A percentile compares a stretch with the other conserved stretches of the same genome.
phyloP scores from a whole-genome alignment of 306 rosid genomes.

The Acacia melanoxylon region DNA sequence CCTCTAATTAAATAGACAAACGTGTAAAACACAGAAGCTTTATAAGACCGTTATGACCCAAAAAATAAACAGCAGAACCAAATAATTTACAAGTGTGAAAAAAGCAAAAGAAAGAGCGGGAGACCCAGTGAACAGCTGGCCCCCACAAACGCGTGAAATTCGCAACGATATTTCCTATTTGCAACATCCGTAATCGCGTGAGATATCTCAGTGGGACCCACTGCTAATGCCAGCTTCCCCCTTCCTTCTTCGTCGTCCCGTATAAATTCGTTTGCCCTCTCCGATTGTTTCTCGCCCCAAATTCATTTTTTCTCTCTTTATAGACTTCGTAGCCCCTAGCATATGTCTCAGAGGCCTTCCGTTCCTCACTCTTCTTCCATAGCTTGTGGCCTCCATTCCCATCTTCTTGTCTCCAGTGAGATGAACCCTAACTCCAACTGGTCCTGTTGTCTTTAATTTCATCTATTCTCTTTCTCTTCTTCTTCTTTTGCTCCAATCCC shows the following conservation, averaged over 20 bases:
- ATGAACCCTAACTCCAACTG: conserved; percentile 56
- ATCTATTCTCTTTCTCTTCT: not conserved
- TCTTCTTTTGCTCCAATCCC: not conserved
- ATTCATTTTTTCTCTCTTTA: not conserved
- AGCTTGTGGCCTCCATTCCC: conserved; percentile 77
- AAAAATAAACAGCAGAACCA: too few relatives aligned
- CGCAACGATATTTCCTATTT: not conserved
- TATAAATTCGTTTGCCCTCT: conserved; percentile 24
- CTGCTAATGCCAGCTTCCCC: not conserved
- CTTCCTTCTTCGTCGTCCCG: not conserved
- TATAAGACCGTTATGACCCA: too few relatives aligned
- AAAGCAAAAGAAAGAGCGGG: not conserved
- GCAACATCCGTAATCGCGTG: conserved; percentile 6
- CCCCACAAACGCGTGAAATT: not conserved
- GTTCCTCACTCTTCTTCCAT: conserved; percentile 73
- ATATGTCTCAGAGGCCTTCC: conserved; percentile 73
- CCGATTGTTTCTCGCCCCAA: not conserved
- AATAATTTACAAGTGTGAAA: not conserved
- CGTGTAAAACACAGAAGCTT: too few relatives aligned
- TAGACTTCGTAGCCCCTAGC: conserved; percentile 16
- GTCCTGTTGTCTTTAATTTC: not conserved
- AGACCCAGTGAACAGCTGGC: not conserved
- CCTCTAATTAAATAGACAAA: too few relatives aligned
- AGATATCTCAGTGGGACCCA: not conserved
- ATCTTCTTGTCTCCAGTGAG: conserved; percentile 87